These are phyloP conservation scores for Trifolium fragiferum DNA, from an alignment of 306 rosid species.

Conservation along the genomic window DNA sequence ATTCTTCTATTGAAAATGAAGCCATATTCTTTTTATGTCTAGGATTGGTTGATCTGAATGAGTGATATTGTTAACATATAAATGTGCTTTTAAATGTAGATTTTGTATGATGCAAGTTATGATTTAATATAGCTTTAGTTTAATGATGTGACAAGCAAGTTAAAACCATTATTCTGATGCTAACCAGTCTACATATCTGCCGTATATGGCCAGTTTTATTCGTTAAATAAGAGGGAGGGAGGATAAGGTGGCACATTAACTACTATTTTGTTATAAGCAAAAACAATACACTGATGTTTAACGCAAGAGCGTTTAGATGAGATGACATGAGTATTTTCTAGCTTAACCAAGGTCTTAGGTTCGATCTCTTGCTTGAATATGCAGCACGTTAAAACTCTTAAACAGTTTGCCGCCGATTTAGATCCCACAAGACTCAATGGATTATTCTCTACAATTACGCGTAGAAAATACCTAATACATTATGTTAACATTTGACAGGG, in stretches of 20 bases:
- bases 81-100: conserved; percentile 13
- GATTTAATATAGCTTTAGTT: conserved; percentile 19
- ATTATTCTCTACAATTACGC: no score
- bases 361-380: no score
- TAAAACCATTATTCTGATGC: not conserved
- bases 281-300: not conserved
- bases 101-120: conserved; percentile 18
- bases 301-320: no score
- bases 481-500: not conserved
- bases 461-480: no score
- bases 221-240: not conserved
- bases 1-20: conserved; percentile 73
- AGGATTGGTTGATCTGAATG: conserved; percentile 22
- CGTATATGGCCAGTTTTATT: conserved; percentile 1
- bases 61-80: not conserved
- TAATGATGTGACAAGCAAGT: conserved; percentile 25
- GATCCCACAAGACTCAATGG: no score
- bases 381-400: no score
- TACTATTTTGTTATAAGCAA: not conserved
- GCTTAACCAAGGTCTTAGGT: no score
- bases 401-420: no score
- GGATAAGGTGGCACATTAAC: not conserved
- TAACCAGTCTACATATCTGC: not conserved
- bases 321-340: no score
- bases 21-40: conserved; percentile 60